Evolutionary conservation across 768 basidiomycete genomes (phyloP).

Genomic region (Boletus sp.): DNA sequence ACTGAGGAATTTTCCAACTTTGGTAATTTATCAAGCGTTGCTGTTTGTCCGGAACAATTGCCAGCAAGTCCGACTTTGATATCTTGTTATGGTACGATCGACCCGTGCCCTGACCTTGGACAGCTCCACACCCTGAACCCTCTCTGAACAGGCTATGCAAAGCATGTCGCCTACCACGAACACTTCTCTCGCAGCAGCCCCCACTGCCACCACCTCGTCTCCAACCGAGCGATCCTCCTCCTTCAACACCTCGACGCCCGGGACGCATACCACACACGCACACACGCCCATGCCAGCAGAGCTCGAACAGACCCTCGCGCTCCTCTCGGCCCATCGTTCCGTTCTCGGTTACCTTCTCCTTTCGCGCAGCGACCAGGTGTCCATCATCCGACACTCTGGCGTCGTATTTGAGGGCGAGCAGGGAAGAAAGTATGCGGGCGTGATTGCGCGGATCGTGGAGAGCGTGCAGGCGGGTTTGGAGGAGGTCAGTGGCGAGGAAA

Average conservation of each 20-base stretch:
- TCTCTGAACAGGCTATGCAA: conserved; percentile 5
- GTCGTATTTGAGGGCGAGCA: conserved; percentile 86
- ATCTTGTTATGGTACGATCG: not conserved
- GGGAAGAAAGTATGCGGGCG: conserved; percentile 71
- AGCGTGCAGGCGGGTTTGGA: conserved; percentile 76
- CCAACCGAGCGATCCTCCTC: conserved; percentile 5
- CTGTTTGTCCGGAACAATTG: no score
- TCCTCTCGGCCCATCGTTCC: conserved; percentile 77
- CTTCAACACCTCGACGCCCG: conserved; percentile 8
- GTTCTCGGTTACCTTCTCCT: conserved; percentile 87
- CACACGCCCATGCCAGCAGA: conserved; percentile 59
- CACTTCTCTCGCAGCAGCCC: conserved; percentile 9
- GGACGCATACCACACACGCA: conserved; percentile 13
- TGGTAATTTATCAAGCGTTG: not conserved
- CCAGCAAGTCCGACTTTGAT: no score
- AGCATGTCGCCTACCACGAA: conserved; percentile 12
- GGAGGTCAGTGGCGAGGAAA: conserved; percentile 66
- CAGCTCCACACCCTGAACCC: conserved; percentile 16
- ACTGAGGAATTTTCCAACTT: not conserved
- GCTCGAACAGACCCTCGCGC: conserved; percentile 73
- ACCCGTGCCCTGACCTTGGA: not conserved
- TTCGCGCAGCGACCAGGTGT: conserved; percentile 66
- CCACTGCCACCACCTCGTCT: not conserved
- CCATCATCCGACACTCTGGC: conserved; percentile 82
- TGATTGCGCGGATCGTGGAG: conserved; percentile 73